These are phyloP conservation scores for Gillenia trifoliata DNA, from an alignment of 306 rosid species.

Conservation along the genomic window DNA sequence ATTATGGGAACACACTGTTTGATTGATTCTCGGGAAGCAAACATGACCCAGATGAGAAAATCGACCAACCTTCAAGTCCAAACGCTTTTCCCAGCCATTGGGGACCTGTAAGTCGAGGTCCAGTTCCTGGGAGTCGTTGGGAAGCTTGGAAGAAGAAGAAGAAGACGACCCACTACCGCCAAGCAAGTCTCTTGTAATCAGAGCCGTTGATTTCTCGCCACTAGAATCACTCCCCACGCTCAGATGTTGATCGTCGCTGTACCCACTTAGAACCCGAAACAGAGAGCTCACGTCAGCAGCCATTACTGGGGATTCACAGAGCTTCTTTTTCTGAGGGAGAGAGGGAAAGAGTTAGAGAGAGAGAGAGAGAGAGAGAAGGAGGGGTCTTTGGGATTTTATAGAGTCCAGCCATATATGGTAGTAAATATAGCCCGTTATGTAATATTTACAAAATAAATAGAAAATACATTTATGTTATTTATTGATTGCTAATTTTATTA, in stretches of 20 bases:
- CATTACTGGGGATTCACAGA: constrained; percentile 33
- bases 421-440: constrained; percentile 40
- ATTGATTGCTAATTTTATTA: not conserved
- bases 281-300: constrained; percentile 85
- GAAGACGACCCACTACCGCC: constrained; percentile 58
- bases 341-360: constrained; percentile 14
- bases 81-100: constrained; percentile 82
- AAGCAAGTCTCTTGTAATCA: constrained; percentile 75
- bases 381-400: constrained; percentile 17
- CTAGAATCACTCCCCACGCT: constrained; percentile 53
- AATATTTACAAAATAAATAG: not conserved
- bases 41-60: constrained; percentile 12
- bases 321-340: constrained; percentile 13
- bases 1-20: not conserved
- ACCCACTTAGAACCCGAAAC: constrained; percentile 53
- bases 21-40: constrained; percentile 24
- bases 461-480: not conserved
- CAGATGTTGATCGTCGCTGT: constrained; percentile 72
- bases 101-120: constrained; percentile 98
- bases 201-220: constrained; percentile 66
- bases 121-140: constrained; percentile 67
- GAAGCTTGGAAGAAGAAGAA: constrained; percentile 29
- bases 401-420: constrained; percentile 36
- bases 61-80: constrained; percentile 76
- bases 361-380: constrained; percentile 1